A percentile compares a stretch with the other conserved stretches of the same genome.
Evolutionary conservation across 805 yeast species (phyloP).

Genomic region (Isabelozyma pseudorhagii): DNA sequence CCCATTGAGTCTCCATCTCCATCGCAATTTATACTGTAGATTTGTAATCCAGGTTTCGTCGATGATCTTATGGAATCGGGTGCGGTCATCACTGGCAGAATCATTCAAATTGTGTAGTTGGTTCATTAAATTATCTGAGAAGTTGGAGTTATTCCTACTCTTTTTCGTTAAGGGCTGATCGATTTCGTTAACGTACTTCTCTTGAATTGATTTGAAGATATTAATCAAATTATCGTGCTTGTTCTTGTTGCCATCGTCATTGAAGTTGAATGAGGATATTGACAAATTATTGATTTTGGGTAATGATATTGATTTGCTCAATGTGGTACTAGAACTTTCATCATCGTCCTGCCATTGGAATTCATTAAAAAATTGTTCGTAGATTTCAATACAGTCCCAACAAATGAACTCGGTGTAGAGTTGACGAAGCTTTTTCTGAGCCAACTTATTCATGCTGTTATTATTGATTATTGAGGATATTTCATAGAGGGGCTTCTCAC

Average conservation of each 20-base stretch:
- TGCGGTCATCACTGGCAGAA: constrained; percentile 7
- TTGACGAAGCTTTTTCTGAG: background rate
- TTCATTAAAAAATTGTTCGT: constrained; percentile 50
- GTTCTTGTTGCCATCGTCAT: background rate
- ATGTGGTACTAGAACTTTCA: background rate
- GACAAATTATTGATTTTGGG: background rate
- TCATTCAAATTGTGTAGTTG: constrained; percentile 11
- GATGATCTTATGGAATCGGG: constrained; percentile 5
- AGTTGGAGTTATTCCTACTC: background rate
- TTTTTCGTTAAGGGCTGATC: background rate
- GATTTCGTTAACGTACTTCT: constrained; percentile 3
- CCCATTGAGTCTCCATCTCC: constrained; percentile 22
- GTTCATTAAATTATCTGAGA: constrained; percentile 2
- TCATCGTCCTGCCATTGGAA: constrained; percentile 5
- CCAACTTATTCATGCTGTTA: background rate
- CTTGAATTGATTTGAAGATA: constrained; percentile 10
- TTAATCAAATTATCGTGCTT: constrained; percentile 7
- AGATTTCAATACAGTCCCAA: constrained; percentile 56
- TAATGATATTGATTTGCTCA: background rate
- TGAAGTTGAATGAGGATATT: background rate
- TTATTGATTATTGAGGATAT: constrained; percentile 40
- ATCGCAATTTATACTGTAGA: constrained; percentile 14
- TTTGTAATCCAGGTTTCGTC: constrained; percentile 10
- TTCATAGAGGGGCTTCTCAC: constrained; percentile 69
- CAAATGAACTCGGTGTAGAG: constrained; percentile 57